Conservation (phyloP, 306 rosid species). For the Sicyos edulis region DNA sequence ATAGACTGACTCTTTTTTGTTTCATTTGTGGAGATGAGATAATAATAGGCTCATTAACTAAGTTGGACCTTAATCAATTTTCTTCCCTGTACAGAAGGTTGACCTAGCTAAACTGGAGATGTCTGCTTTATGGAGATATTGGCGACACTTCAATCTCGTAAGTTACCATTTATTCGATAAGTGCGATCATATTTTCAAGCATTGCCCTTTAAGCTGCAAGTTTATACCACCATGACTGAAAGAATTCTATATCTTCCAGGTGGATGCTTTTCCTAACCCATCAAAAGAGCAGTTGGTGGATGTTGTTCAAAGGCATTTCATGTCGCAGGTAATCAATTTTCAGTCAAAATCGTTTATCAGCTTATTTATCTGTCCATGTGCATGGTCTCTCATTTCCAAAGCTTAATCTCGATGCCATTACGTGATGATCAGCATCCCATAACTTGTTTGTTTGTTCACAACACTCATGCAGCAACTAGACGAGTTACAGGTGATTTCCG, state of each 20-base stretch:
- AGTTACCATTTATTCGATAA: slow-evolving; percentile 14
- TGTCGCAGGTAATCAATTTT: slow-evolving; percentile 68
- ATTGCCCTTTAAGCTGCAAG: neutral
- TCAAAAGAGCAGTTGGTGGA: slow-evolving; percentile 89
- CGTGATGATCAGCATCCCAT: neutral
- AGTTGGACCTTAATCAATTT: neutral
- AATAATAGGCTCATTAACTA: neutral
- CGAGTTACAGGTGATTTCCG: slow-evolving; percentile 89
- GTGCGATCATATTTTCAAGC: neutral
- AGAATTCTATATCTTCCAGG: slow-evolving; percentile 35
- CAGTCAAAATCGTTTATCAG: neutral
- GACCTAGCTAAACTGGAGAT: slow-evolving; percentile 87
- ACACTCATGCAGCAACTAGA: slow-evolving; percentile 70
- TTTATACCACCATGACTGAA: slow-evolving; percentile 7
- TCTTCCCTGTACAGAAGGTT: slow-evolving; percentile 53
- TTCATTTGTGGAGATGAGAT: neutral
- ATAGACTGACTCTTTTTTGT: neutral
- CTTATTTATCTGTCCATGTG: neutral
- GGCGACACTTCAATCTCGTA: slow-evolving; percentile 97
- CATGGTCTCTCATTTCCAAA: neutral
- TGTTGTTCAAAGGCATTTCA: slow-evolving; percentile 96
- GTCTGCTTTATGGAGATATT: slow-evolving; percentile 97
- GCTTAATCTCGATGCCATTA: neutral
- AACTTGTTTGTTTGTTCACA: neutral
- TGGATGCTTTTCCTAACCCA: slow-evolving; percentile 81